A percentile compares a stretch with the other conserved stretches of the same genome.
Evolutionary conservation across 2,329 filamentous ascomycete genomes (phyloP).

Genomic region (Fusarium aywerte): DNA sequence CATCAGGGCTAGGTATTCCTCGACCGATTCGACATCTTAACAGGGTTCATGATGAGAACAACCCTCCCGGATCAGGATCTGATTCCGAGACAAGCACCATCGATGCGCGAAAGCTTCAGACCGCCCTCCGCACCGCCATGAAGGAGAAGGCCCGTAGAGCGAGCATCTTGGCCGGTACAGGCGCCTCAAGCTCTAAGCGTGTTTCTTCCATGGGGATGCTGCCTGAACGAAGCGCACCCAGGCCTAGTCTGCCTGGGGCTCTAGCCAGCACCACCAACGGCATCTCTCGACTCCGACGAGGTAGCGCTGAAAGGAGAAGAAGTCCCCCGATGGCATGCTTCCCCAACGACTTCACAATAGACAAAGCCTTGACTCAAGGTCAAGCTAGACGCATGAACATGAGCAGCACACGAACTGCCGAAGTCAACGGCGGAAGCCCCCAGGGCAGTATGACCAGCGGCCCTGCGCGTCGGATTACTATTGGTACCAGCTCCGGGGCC

Average conservation of each 20-base stretch:
- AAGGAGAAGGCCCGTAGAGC: slow-evolving; percentile 56
- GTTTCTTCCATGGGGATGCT: slow-evolving; percentile 59
- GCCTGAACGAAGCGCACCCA: slow-evolving; percentile 44
- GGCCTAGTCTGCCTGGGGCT: slow-evolving; percentile 54
- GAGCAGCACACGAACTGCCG: slow-evolving; percentile 52
- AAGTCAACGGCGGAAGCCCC: slow-evolving; percentile 44
- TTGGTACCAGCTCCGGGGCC: slow-evolving; percentile 48
- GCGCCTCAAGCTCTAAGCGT: slow-evolving; percentile 54
- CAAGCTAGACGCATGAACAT: slow-evolving; percentile 69
- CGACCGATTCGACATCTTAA: slow-evolving; percentile 52
- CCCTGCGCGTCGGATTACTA: slow-evolving; percentile 53
- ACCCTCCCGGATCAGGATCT: slow-evolving; percentile 59
- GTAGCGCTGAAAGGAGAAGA: slow-evolving; percentile 61
- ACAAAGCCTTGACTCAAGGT: slow-evolving; percentile 61
- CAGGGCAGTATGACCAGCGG: slow-evolving; percentile 38
- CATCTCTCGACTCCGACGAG: slow-evolving; percentile 64
- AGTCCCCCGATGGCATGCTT: slow-evolving; percentile 66
- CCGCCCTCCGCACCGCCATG: slow-evolving; percentile 65
- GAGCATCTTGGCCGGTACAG: slow-evolving; percentile 52
- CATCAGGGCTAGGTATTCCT: slow-evolving; percentile 48
- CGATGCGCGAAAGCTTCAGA: slow-evolving; percentile 65
- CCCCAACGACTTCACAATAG: slow-evolving; percentile 54
- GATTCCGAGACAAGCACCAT: slow-evolving; percentile 63
- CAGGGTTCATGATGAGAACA: slow-evolving; percentile 62
- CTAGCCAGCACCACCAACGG: slow-evolving; percentile 65